Base-by-base conservation (phyloP, 148 eudicot genomes). In the Chenopodium quinoa region DNA sequence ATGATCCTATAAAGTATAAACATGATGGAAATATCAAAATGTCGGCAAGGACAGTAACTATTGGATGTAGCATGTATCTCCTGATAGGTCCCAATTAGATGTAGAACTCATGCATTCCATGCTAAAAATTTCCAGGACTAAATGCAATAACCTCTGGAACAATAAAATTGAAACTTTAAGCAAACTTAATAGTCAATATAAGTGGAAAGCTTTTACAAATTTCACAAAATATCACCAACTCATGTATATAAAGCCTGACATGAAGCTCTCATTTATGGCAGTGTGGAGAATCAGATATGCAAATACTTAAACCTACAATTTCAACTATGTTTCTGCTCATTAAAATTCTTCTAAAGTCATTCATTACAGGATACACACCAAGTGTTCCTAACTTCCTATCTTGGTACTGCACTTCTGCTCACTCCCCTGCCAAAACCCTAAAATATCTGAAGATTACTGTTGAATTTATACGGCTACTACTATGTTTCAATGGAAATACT, bases 1-100 rank as follows among this genome's bases (percentile, higher is more conserved):
- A 93, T 87, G 80, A 97, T 91, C 87, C 99, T 97, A 86, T 70
- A 34, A 22, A 82, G 98, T 97, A 86, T 66, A 34, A 22, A 80
- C 20, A 20, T 67, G 44, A 71, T 50, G n/a, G 40, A 31, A 9
- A 37, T 23, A 78, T 78, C 64, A 78, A 70, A 52, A n/a, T 17
- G 64, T 73, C 40, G 48, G 48, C 63, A 78, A 75, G 46, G 68
- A 52, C 62, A 52, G 23, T 52, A 76, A 58, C 75, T 75, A n/a
- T 11, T 52, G 3, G 3, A 29, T 47, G 32, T 23, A 44, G 3
- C 23, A 48, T 76, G 58, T 47, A 22, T 73, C 44, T 27, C 8
- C 17, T 48, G 4, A 73, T 11, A 40, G 63, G n/a, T 44, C 46
- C 23, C 13, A 32, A 8, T 72, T 67, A 46, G 75, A 25, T 68